phyloP scores from a whole-genome alignment of 2,329 filamentous ascomycete genomes.

The Stachybotrys chlorohalonatus region DNA sequence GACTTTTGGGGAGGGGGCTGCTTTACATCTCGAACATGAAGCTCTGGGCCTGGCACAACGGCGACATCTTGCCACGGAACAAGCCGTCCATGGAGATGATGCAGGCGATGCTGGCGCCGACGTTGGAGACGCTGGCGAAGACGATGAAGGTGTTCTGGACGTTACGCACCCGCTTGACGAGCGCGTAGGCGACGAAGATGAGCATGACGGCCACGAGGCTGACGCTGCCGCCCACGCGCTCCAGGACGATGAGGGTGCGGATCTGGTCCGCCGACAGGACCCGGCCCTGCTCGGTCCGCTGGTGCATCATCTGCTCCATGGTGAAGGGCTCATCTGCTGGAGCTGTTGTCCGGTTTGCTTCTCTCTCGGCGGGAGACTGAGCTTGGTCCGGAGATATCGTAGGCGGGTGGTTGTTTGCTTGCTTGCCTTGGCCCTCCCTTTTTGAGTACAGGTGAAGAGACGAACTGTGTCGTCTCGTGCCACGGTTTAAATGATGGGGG shows the following conservation, averaged over 20 bases:
- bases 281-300: slow-evolving; percentile 10
- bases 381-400: too few relatives aligned
- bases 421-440: neutral
- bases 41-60: slow-evolving; percentile 53
- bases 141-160: slow-evolving; percentile 55
- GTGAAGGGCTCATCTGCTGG: neutral
- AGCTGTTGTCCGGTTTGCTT: too few relatives aligned
- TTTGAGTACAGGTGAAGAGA: neutral
- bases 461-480: neutral
- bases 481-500: neutral
- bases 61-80: slow-evolving; percentile 37
- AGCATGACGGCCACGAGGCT: slow-evolving; percentile 41
- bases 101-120: slow-evolving; percentile 55
- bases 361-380: too few relatives aligned
- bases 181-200: slow-evolving; percentile 42
- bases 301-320: neutral
- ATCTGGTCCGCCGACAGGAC: slow-evolving; percentile 26
- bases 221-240: slow-evolving; percentile 44
- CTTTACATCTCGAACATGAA: slow-evolving; percentile 62
- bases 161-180: slow-evolving; percentile 43
- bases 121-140: slow-evolving; percentile 50
- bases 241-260: slow-evolving; percentile 34
- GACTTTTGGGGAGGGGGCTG: neutral
- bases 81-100: slow-evolving; percentile 63
- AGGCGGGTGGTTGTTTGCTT: neutral